These are phyloP conservation scores for Botrytis porri DNA, from an alignment of 2,329 filamentous ascomycete species.

Conservation along the genomic window DNA sequence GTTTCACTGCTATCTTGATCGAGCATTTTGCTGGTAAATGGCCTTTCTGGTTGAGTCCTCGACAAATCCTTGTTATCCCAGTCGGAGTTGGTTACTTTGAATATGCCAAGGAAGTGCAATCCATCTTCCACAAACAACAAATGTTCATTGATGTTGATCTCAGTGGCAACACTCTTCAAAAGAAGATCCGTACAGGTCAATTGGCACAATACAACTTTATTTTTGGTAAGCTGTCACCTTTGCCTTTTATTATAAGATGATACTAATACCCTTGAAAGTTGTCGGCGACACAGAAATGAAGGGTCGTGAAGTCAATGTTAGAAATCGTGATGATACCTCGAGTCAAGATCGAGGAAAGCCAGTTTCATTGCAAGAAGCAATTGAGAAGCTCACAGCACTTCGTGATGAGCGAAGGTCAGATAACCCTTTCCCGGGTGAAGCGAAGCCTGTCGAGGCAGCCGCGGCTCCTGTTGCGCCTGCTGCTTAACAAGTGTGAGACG, in stretches of 20 bases:
- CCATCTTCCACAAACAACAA: conserved; percentile 62
- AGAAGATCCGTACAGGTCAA: conserved; percentile 84
- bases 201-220: conserved; percentile 82
- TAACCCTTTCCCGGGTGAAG: conserved; percentile 41
- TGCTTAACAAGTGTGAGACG: neutral
- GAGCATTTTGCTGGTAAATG: conserved; percentile 87
- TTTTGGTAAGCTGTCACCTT: conserved; percentile 54
- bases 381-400: conserved; percentile 53
- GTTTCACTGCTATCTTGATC: conserved; percentile 70
- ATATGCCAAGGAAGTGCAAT: conserved; percentile 73
- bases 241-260: too few species aligned
- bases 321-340: conserved; percentile 61
- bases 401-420: conserved; percentile 45
- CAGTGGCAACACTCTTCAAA: conserved; percentile 77
- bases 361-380: conserved; percentile 53
- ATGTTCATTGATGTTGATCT: conserved; percentile 72
- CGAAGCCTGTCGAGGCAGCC: conserved; percentile 5
- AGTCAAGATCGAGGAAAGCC: conserved; percentile 61
- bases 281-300: conserved; percentile 61
- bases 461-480: conserved; percentile 2
- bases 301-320: conserved; percentile 59
- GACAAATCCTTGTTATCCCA: conserved; percentile 75
- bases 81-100: conserved; percentile 69
- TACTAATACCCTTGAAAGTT: conserved; percentile 42
- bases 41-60: conserved; percentile 86